A percentile compares a stretch with the other conserved stretches of the same genome.
phyloP scores from a whole-genome alignment of 1,284 basidiomycete species.

The Earliella scabrosa region DNA sequence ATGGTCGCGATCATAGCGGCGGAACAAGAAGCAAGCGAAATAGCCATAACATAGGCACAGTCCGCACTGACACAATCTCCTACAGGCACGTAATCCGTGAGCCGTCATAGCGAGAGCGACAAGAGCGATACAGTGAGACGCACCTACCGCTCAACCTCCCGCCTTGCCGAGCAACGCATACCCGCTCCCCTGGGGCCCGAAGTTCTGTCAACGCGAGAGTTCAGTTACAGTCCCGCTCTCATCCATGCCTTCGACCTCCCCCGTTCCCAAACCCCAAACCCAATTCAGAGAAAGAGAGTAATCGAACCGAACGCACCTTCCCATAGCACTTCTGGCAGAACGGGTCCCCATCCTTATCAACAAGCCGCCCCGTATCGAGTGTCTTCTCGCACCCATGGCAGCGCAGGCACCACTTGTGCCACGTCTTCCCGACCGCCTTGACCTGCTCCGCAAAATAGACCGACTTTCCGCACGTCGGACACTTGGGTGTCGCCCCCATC shows the following conservation, averaged over 20 bases:
- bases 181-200: slow-evolving; percentile 74
- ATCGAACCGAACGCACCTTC: slow-evolving; percentile 51
- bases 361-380: slow-evolving; percentile 69
- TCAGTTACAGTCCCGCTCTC: neutral
- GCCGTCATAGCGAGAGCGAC: neutral
- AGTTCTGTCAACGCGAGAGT: slow-evolving; percentile 43
- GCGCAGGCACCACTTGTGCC: slow-evolving; percentile 74
- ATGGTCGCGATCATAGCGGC: no score
- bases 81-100: no score
- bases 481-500: slow-evolving; percentile 49
- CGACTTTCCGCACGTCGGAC: slow-evolving; percentile 59
- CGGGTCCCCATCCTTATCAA: slow-evolving; percentile 75
- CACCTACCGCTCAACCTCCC: slow-evolving; percentile 38
- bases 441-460: slow-evolving; percentile 76
- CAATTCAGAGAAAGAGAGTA: neutral
- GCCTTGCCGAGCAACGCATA: slow-evolving; percentile 75
- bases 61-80: no score
- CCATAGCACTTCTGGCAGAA: slow-evolving; percentile 73
- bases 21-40: neutral
- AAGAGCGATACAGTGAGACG: neutral
- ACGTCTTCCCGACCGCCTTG: slow-evolving; percentile 77
- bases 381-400: slow-evolving; percentile 69
- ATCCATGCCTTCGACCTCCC: no score
- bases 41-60: neutral
- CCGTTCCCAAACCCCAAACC: no score